These are phyloP conservation scores for Physcomitrium patens DNA, from an alignment of 225 moss, liverwort and hornwort species.

Conservation along the genomic window DNA sequence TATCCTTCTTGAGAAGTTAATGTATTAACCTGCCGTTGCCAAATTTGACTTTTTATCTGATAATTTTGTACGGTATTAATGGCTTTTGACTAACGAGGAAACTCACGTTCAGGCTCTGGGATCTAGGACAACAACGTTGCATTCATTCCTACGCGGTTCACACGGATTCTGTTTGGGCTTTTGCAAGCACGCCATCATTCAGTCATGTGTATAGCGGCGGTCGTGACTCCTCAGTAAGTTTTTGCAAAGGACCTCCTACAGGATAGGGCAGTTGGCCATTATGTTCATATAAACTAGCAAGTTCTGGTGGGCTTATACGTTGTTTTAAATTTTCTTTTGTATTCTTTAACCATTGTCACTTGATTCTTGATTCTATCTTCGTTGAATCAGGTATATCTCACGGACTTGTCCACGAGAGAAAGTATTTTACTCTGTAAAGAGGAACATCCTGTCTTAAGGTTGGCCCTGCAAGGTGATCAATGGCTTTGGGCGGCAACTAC, in stretches of 20 bases:
- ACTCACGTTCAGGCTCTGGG: conserved; percentile 75
- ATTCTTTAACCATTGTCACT: background rate
- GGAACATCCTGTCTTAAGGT: conserved; percentile 74
- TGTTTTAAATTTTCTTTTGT: background rate
- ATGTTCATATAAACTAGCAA: background rate
- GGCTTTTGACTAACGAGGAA: conserved; percentile 4
- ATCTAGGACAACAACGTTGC: conserved; percentile 93
- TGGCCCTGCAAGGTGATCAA: conserved; percentile 84
- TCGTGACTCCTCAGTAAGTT: conserved; percentile 78
- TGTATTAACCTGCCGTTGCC: background rate
- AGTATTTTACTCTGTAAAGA: conserved; percentile 81
- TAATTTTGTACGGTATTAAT: background rate
- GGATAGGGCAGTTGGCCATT: background rate
- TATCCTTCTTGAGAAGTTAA: background rate
- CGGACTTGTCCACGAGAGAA: conserved; percentile 78
- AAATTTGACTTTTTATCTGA: background rate
- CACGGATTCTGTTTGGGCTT: conserved; percentile 93
- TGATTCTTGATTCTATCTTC: conserved; percentile 10
- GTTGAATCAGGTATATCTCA: conserved; percentile 71
- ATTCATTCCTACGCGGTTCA: conserved; percentile 95
- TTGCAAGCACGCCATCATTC: conserved; percentile 84
- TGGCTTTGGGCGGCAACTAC: conserved; percentile 90
- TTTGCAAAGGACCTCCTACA: background rate
- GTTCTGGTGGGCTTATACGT: background rate
- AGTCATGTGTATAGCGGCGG: conserved; percentile 91